Base-by-base conservation (phyloP, 805 yeast genomes). In the Saccharomyces jurei region DNA sequence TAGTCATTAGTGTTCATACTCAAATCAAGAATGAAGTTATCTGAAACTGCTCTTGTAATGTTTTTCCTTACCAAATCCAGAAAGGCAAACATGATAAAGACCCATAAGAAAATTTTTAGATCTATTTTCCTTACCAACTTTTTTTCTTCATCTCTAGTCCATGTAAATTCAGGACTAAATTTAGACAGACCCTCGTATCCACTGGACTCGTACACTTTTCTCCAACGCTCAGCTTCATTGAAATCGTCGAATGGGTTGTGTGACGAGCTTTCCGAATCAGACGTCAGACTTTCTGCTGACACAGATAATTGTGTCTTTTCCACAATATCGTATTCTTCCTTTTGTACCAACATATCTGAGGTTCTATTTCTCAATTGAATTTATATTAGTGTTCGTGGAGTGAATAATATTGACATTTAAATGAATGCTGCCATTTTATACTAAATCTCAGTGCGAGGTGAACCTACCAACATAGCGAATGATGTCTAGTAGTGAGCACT, bases 61-160 rank as follows among this genome's bases (percentile, higher is more conserved):
- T 83, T 82, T 50, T 78, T 77, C 60, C 88, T 69, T 66, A 81
- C 86, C 52, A 82, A 64, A 61, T 83, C 81, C 52, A 83, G 72
- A 6, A 81, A 80, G 46, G 78, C 67, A 63, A 83, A 82, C 80
- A 82, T 74, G 53, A 83, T 59, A 55, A 81, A 80, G 0, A 85
- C 86, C 72, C 83, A 74, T 27, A 81, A 66, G 3, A 81, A 71
- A 28, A 84, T 84, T 46, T 76, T 69, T 68, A 72, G 73, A 57
- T 84, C 87, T 44, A 81, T 70, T 60, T 80, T 81, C 64, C 81
- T 62, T 11, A 76, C 64, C 3, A 83, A 61, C 47, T 65, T 70
- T 41, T 66, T 70, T 56, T 83, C 87, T 59, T 81, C 86, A 51
- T 74, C 69, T 4, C 56, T 59, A 0, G 80, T 70, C 88, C 87